Conservation (phyloP, 495 filamentous ascomycete genomes). For the Aspergillus panamensis region DNA sequence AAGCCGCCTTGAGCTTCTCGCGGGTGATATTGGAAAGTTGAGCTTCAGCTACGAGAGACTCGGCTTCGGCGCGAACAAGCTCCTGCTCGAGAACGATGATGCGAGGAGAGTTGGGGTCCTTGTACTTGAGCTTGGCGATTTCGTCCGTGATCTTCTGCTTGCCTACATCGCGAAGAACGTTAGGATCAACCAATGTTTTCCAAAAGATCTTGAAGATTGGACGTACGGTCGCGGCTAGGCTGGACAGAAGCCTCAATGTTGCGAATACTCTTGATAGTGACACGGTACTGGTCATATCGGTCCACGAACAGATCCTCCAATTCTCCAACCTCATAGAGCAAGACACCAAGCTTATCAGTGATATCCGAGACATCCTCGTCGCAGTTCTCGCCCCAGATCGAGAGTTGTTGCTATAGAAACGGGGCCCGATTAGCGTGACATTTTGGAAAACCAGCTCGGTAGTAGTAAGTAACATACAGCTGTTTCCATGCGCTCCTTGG, state of each 20-base stretch:
- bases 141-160: slow-evolving; percentile 99
- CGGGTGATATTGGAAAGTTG: slow-evolving; percentile 98
- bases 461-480: slow-evolving; percentile 61
- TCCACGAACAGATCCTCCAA: slow-evolving; percentile 97
- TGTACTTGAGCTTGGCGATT: slow-evolving; percentile 98
- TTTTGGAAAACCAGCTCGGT: not conserved
- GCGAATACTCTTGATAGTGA: slow-evolving; percentile 98
- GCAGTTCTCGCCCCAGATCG: slow-evolving; percentile 93
- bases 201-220: not conserved
- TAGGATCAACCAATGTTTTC: slow-evolving; percentile 1
- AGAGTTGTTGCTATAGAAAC: slow-evolving; percentile 80
- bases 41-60: slow-evolving; percentile 95
- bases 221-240: slow-evolving; percentile 91
- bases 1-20: slow-evolving; percentile 97
- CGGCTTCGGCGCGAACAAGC: slow-evolving; percentile 95
- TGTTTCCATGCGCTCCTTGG: slow-evolving; percentile 95
- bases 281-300: slow-evolving; percentile 97
- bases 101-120: slow-evolving; percentile 95
- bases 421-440: not conserved
- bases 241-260: slow-evolving; percentile 99
- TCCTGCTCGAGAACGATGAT: slow-evolving; percentile 98
- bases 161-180: slow-evolving; percentile 41
- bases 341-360: slow-evolving; percentile 95
- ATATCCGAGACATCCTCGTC: slow-evolving; percentile 99
- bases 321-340: slow-evolving; percentile 98